A percentile compares a stretch with the other conserved stretches of the same genome.
These are phyloP conservation scores for Lycium ferocissimum DNA, from an alignment of 257 asterid genomes.

Conservation along the genomic window DNA sequence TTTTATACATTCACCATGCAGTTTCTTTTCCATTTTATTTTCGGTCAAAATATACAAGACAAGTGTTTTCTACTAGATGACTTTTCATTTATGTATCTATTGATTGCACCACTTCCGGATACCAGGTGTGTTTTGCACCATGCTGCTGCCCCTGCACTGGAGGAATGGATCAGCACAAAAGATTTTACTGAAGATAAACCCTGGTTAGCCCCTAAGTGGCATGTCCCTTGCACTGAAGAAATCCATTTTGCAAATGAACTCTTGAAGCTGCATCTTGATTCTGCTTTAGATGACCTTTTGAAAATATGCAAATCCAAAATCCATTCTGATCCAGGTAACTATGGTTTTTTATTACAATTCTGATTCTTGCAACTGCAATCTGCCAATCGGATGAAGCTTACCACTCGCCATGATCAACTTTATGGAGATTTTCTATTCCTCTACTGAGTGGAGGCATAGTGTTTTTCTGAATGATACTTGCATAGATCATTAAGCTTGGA, in stretches of 20 bases:
- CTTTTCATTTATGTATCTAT: conserved; percentile 3
- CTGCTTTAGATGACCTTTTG: conserved; percentile 86
- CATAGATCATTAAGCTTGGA: conserved; percentile 17
- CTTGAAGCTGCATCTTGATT: conserved; percentile 77
- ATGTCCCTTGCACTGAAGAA: conserved; percentile 84
- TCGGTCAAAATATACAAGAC: background rate
- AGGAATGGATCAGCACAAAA: conserved; percentile 88
- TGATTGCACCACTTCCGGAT: conserved; percentile 12
- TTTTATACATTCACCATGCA: conserved; percentile 15
- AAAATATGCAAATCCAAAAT: conserved; percentile 78
- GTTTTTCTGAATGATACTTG: conserved; percentile 3
- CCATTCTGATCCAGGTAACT: conserved; percentile 89
- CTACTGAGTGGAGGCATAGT: conserved; percentile 9
- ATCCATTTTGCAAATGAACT: conserved; percentile 90
- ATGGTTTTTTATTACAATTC: conserved; percentile 32
- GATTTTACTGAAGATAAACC: conserved; percentile 64
- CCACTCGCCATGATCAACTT: background rate
- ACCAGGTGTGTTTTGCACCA: conserved; percentile 76
- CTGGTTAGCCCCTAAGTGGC: conserved; percentile 82
- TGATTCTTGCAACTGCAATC: conserved; percentile 23
- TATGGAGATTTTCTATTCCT: conserved; percentile 17
- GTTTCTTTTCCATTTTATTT: background rate
- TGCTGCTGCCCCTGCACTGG: conserved; percentile 66
- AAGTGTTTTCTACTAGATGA: conserved; percentile 5
- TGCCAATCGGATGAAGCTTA: conserved; percentile 25